Percentiles rank a stretch among this genome's conserved stretches.
These are phyloP conservation scores for Inosperma sp. DNA, from an alignment of 768 basidiomycete species.

Conservation along the genomic window DNA sequence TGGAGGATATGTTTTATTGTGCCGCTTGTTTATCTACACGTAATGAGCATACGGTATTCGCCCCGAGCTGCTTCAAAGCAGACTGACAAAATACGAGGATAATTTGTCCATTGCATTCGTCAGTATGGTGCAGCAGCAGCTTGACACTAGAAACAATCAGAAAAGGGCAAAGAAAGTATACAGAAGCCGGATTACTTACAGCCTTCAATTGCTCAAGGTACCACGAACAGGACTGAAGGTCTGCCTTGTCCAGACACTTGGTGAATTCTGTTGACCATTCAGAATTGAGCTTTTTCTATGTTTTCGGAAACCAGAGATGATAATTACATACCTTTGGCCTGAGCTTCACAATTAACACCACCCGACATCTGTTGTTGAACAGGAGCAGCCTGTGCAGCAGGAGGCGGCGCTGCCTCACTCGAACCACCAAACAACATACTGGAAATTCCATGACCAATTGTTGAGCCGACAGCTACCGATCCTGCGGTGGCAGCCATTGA, in stretches of 20 bases:
- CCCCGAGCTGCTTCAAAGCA: too few species aligned
- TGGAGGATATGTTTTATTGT: too few species aligned
- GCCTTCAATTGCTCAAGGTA: conserved; percentile 88
- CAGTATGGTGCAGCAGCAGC: too few species aligned
- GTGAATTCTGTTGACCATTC: conserved; percentile 61
- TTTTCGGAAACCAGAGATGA: background rate
- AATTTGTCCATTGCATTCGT: too few species aligned
- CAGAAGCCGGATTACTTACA: conserved; percentile 41
- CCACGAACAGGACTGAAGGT: conserved; percentile 75
- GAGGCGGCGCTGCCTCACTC: conserved; percentile 31
- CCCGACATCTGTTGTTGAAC: conserved; percentile 41
- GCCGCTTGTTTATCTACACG: too few species aligned
- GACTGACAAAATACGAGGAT: too few species aligned
- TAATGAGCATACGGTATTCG: too few species aligned
- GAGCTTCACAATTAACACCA: conserved; percentile 61
- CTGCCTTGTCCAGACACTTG: conserved; percentile 77
- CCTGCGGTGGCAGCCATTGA: conserved; percentile 92
- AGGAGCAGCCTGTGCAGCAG: conserved; percentile 47
- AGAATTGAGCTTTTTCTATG: background rate
- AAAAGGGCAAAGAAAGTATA: background rate
- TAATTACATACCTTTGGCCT: conserved; percentile 64
- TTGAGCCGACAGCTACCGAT: conserved; percentile 83
- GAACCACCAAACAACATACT: conserved; percentile 81
- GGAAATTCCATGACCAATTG: conserved; percentile 86
- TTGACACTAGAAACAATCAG: conserved; percentile 53